phyloP scores from a whole-genome alignment of 768 basidiomycete genomes.

The Phanerochaete carnosa region DNA sequence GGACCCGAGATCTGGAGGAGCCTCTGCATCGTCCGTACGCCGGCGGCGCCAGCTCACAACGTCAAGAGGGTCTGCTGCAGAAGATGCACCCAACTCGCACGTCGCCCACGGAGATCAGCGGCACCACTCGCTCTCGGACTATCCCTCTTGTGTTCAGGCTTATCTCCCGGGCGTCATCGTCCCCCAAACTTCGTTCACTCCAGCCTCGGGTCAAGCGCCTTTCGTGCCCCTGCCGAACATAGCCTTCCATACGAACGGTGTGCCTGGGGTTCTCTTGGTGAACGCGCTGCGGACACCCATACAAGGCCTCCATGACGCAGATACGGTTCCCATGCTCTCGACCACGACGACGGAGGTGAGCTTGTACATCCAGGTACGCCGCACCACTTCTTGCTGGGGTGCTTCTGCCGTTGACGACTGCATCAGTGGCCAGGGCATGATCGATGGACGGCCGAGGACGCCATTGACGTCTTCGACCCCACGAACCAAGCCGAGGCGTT shows the following conservation, averaged over 20 bases:
- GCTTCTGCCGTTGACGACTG: too few species aligned
- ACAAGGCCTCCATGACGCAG: background rate
- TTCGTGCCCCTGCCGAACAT: background rate
- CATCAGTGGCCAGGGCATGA: background rate
- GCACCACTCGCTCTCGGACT: background rate
- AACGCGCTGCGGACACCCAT: background rate
- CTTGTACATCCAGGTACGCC: background rate
- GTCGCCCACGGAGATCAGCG: too few species aligned
- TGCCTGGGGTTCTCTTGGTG: background rate
- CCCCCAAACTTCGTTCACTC: background rate
- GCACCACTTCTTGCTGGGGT: too few species aligned
- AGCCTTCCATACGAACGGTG: background rate
- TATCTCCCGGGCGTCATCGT: background rate
- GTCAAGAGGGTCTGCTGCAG: too few species aligned
- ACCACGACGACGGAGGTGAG: background rate
- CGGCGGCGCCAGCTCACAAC: too few species aligned
- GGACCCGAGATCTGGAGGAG: too few species aligned
- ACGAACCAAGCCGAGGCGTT: background rate
- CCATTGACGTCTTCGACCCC: background rate
- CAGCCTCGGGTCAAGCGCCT: background rate
- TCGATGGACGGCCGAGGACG: background rate
- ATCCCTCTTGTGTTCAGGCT: background rate
- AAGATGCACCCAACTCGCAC: too few species aligned
- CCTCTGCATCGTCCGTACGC: too few species aligned
- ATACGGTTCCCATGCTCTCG: background rate